Base-by-base conservation (phyloP, 2,329 filamentous ascomycete genomes). In the Annulohypoxylon truncatum region DNA sequence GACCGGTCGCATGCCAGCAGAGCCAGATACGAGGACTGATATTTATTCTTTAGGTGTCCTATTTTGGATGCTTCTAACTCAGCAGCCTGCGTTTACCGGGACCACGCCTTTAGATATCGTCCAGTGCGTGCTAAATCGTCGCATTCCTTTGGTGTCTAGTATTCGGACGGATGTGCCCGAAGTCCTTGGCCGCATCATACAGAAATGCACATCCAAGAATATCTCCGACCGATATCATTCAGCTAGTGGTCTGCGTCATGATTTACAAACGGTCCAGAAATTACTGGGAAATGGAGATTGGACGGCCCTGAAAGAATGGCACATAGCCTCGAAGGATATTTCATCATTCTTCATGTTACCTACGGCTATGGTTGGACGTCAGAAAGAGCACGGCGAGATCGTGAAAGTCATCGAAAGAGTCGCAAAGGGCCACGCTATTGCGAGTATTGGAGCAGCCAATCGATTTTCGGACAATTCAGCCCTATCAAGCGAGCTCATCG, bases 311-410 rank as follows among this genome's bases (percentile, higher is more conserved):
- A 89, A 88, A 64, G 85, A 90, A 38, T 96, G 93, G 83, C 84
- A 87, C 68, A 89, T 96, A 64, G 94, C 88, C 10, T 88, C 89
- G n/a, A 92, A 90, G 62, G 95, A 98, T 77, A 89, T 97, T 0
- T 97, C 93, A 0, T 96, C 94, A 3, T 96, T 96, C 75, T 97
- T 97, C 79, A 91, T 94, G 71, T 85, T 97, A 18, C 95, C 95
- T 0, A 87, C 89, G 0, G 84, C 85, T 62, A 93, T 96, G 84
- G 92, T 97, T 69, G 95, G 95, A 2, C 88, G 94, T 33, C 84
- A 90, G 28, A 83, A 87, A 66, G 93, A 97, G 76, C 89, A 88
- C 42, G 83, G 89, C 48, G 86, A 87, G 35, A 87, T 97, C 7
- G 79, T 94, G 38, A 86, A 84, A 70, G 86, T 96, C 33, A 92